phyloP scores from a whole-genome alignment of 2,329 filamentous ascomycete species.

The Apiospora rasikravindrae region DNA sequence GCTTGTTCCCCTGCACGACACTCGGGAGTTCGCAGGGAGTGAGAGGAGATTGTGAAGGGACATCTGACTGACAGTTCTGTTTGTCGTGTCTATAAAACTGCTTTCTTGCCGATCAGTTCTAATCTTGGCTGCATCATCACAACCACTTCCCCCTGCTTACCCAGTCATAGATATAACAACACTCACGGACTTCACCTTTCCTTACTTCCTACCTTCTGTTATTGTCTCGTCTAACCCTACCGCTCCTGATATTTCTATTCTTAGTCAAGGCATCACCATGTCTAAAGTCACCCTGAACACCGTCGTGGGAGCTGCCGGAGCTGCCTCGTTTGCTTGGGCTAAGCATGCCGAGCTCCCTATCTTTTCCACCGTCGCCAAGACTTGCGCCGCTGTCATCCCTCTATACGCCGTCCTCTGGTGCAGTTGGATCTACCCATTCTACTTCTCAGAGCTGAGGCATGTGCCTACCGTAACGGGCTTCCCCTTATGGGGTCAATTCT shows the following conservation, averaged over 20 bases:
- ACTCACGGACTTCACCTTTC: constrained; percentile 25
- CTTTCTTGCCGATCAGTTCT: background rate
- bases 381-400: constrained; percentile 30
- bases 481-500: constrained; percentile 50
- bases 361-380: constrained; percentile 26
- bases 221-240: constrained; percentile 11
- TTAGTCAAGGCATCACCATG: constrained; percentile 22
- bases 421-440: constrained; percentile 47
- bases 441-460: constrained; percentile 48
- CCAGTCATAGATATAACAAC: background rate
- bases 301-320: constrained; percentile 32
- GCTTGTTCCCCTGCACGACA: background rate
- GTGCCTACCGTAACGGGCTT: constrained; percentile 48
- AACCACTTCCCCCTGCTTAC: background rate
- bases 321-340: constrained; percentile 32
- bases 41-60: constrained; percentile 6
- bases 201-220: constrained; percentile 19
- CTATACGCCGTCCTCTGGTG: constrained; percentile 41
- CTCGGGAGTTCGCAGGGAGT: background rate
- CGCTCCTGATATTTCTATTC: constrained; percentile 11
- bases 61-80: constrained; percentile 7
- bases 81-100: background rate
- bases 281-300: constrained; percentile 32
- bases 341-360: constrained; percentile 32
- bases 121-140: background rate